Evolutionary conservation across 2,329 filamentous ascomycete genomes (phyloP).

Genomic region (Curvularia verruculosa): DNA sequence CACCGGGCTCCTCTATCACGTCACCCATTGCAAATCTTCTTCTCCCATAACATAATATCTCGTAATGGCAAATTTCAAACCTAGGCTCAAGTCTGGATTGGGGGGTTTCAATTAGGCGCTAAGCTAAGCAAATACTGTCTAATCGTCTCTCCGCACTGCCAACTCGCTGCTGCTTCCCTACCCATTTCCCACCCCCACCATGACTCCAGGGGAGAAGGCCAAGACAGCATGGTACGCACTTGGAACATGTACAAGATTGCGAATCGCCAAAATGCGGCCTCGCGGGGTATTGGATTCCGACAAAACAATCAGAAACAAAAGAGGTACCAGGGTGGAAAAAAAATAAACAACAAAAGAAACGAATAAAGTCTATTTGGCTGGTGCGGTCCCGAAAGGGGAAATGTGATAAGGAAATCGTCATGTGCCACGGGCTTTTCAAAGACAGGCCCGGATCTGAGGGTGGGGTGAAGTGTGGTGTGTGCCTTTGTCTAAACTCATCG

Average conservation of each 20-base stretch:
- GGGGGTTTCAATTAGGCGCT: conserved; percentile 42
- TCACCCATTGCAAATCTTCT: conserved; percentile 29
- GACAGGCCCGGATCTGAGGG: neutral
- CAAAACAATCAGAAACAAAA: conserved; percentile 35
- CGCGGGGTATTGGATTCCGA: conserved; percentile 46
- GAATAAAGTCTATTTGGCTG: conserved; percentile 35
- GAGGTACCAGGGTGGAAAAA: conserved; percentile 1
- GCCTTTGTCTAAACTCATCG: conserved; percentile 43
- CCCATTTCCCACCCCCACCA: conserved; percentile 21
- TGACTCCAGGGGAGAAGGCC: conserved; percentile 11
- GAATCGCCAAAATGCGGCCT: conserved; percentile 31
- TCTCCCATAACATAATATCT: conserved; percentile 31
- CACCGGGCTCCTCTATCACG: conserved; percentile 43
- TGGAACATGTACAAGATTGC: conserved; percentile 44
- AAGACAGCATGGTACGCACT: conserved; percentile 26
- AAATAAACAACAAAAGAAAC: conserved; percentile 15
- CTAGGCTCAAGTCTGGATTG: conserved; percentile 23
- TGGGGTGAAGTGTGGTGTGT: neutral
- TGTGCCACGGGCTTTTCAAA: conserved; percentile 32
- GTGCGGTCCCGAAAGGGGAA: conserved; percentile 10
- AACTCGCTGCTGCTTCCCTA: conserved; percentile 35
- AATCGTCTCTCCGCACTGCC: conserved; percentile 29
- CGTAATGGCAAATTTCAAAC: conserved; percentile 34
- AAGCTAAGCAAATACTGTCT: conserved; percentile 39
- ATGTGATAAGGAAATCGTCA: conserved; percentile 39